Percentiles rank a stretch among this genome's conserved stretches.
phyloP scores from a whole-genome alignment of 2,329 filamentous ascomycete genomes.

The Xylaria sp. region DNA sequence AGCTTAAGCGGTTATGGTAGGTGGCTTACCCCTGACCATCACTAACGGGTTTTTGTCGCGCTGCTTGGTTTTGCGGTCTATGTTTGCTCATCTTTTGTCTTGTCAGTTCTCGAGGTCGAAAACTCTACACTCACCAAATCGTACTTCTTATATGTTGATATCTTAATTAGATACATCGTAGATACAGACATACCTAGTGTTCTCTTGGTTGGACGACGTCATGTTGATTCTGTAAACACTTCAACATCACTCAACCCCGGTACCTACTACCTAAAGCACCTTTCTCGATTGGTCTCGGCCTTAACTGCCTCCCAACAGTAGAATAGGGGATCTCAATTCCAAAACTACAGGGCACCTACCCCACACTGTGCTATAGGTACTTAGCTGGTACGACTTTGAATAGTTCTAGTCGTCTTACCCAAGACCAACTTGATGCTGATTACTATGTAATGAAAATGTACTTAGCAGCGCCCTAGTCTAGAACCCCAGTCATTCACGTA shows the following conservation, averaged over 20 bases:
- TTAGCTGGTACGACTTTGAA: neutral
- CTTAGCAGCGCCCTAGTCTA: neutral
- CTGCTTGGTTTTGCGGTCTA: neutral
- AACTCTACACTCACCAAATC: neutral
- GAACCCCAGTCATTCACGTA: neutral
- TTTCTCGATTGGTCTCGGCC: neutral
- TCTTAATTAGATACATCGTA: neutral
- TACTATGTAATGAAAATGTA: neutral
- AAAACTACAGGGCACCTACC: slow-evolving; percentile 5
- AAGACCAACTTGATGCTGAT: neutral
- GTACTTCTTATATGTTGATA: neutral
- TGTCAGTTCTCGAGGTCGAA: neutral
- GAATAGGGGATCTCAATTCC: slow-evolving; percentile 24
- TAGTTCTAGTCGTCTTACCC: neutral
- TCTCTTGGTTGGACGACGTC: slow-evolving; percentile 2
- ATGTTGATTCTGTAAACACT: slow-evolving; percentile 1
- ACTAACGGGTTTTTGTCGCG: neutral
- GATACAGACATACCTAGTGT: neutral
- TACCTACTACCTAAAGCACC: neutral
- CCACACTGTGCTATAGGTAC: slow-evolving; percentile 8
- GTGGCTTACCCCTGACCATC: slow-evolving; percentile 19
- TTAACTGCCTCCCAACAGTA: neutral
- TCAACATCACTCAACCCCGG: neutral
- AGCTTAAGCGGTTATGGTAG: slow-evolving; percentile 1
- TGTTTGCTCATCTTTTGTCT: neutral